Percentiles rank a stretch among this genome's conserved stretches.
Conservation (phyloP, 2,329 filamentous ascomycete genomes). For the Ophiostoma piceae region DNA sequence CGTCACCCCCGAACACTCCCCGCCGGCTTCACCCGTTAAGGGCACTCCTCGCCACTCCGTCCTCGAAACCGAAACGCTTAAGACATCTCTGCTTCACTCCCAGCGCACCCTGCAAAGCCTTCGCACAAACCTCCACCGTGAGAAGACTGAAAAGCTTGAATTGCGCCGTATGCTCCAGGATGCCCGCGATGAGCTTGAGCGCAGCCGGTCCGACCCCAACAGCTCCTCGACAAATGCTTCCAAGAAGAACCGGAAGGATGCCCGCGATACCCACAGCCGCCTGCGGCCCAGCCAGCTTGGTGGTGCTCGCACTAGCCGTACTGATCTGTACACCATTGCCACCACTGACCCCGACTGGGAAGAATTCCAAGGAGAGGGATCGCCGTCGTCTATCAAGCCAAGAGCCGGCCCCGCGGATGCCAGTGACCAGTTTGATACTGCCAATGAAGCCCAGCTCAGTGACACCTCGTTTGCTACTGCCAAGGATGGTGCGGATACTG, state of each 20-base stretch:
- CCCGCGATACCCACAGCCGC: conserved; percentile 73
- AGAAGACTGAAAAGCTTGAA: conserved; percentile 98
- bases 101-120: conserved; percentile 95
- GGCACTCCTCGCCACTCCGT: conserved; percentile 83
- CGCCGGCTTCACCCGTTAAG: conserved; percentile 84
- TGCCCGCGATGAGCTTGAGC: conserved; percentile 82
- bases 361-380: conserved; percentile 60
- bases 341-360: conserved; percentile 85
- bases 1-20: conserved; percentile 80
- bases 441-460: conserved; percentile 60
- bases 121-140: conserved; percentile 88
- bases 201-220: conserved; percentile 53
- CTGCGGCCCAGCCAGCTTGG: conserved; percentile 63
- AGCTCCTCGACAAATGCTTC: conserved; percentile 38
- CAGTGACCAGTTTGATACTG: conserved; percentile 71
- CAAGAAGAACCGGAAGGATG: conserved; percentile 61
- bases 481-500: conserved; percentile 79
- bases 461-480: conserved; percentile 61
- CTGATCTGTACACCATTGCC: conserved; percentile 59
- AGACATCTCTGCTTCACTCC: conserved; percentile 88
- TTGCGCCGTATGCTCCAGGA: conserved; percentile 93
- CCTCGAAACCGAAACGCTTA: conserved; percentile 92
- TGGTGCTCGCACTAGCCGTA: conserved; percentile 64
- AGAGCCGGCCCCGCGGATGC: conserved; percentile 40
- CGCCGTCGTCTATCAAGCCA: conserved; percentile 37